Base-by-base conservation (phyloP, 352 stramenopile genomes). In the Achlya hypogyna region DNA sequence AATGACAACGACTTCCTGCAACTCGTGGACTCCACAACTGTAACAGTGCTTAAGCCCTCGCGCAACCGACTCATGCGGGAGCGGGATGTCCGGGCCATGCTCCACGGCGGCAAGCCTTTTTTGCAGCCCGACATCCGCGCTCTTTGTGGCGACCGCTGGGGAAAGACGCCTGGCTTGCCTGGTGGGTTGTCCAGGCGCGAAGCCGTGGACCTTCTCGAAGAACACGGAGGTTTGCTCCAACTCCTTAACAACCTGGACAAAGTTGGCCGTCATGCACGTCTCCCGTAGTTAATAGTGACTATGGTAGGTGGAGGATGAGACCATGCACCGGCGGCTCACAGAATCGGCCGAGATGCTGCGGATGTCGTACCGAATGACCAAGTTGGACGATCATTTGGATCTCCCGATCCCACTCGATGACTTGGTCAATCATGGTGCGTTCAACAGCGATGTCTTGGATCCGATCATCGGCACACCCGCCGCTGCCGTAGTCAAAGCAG, bases 1-100 rank as follows among this genome's bases (percentile, higher is more conserved):
- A 86, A 88, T 43, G 80, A 88, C 58, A 87, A 86, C 52, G 80
- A 88, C 62, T 87, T 88, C 51, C 56, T 88, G 29, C 80, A 88
- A 69, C 80, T 88, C 38, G 77, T 76, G 23, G 71, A 72, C 20
- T 72, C 70, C 63, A 35, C 32, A 12, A 35, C n/a, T 43, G 81
- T 93, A n/a, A 75, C 88, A 63, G 62, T 93, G 40, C 91, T 91
- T 64, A 82, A 88, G 65, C 81, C 80, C 62, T 83, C 74, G 60
- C 84, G 83, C 66, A 79, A 80, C 1, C 75, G 79, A 31, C 88
- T 89, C 65, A 62, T 90, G 32, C 77, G 77, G 4, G 81, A 89
- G 27, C 75, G 79, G 16, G 74, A 87, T 47, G 59, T 93, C 25
- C 75, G 72, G 43, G 78, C 76, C 45, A 77, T 83, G 14, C 88